Percentiles rank a stretch among this genome's conserved stretches.
Evolutionary conservation across 768 basidiomycete species (phyloP).

Genomic region (Termitomyces titanicus): DNA sequence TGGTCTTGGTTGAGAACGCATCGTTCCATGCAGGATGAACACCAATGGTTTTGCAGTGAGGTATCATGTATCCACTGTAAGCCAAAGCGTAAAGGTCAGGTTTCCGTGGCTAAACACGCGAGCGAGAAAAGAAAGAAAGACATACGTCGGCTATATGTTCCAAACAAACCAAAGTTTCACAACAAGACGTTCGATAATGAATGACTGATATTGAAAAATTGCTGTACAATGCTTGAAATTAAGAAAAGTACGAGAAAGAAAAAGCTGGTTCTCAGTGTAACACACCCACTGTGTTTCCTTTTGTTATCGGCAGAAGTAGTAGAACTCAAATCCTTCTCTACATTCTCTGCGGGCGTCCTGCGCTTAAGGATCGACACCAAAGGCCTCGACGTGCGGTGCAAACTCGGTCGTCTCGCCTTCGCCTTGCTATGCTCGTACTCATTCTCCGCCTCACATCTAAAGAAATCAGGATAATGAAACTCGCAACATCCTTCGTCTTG

Average conservation of each 20-base stretch:
- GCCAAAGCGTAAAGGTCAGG: not conserved
- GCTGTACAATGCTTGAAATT: too few species aligned
- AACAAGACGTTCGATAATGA: constrained; percentile 10
- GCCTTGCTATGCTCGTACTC: too few species aligned
- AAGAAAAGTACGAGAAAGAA: too few species aligned
- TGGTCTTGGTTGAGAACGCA: not conserved
- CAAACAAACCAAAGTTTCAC: constrained; percentile 5
- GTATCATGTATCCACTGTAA: constrained; percentile 13
- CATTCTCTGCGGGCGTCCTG: not conserved
- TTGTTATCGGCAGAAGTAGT: too few species aligned
- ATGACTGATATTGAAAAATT: constrained; percentile 12
- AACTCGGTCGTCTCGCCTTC: not conserved
- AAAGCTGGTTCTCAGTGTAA: too few species aligned
- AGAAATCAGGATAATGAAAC: not conserved
- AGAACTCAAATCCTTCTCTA: not conserved
- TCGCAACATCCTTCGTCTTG: not conserved
- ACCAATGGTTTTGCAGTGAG: constrained; percentile 4
- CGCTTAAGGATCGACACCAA: constrained; percentile 7
- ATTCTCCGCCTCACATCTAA: not conserved
- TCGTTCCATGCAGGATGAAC: constrained; percentile 10
- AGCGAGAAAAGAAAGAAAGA: not conserved
- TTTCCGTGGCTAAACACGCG: too few species aligned
- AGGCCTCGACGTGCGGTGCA: constrained; percentile 2
- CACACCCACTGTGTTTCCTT: too few species aligned
- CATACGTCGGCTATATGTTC: constrained; percentile 14